Conservation (phyloP, 768 basidiomycete genomes). For the Lactifluus echinatus region DNA sequence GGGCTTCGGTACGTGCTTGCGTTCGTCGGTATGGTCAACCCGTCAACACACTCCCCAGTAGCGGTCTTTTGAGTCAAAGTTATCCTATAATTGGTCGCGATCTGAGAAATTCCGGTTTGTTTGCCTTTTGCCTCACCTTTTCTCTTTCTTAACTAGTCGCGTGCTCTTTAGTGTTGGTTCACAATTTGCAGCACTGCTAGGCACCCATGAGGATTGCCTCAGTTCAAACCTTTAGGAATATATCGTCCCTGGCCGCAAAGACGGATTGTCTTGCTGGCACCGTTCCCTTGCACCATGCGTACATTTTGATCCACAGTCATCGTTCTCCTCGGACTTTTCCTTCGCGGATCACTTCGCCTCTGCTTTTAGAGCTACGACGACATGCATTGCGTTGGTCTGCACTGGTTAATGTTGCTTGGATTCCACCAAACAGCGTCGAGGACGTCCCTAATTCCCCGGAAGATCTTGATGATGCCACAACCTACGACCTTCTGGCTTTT, state of each 20-base stretch:
- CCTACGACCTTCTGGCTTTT: constrained; percentile 43
- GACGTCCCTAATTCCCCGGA: constrained; percentile 22
- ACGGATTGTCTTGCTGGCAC: constrained; percentile 11
- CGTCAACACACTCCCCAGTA: background rate
- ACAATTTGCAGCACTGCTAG: background rate
- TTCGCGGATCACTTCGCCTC: constrained; percentile 22
- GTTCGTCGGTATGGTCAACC: background rate
- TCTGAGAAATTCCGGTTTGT: background rate
- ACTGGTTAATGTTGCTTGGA: constrained; percentile 55
- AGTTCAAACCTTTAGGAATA: background rate
- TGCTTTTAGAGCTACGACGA: constrained; percentile 44
- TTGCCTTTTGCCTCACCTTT: background rate
- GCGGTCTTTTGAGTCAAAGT: background rate
- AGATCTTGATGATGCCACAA: constrained; percentile 20
- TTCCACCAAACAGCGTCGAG: constrained; percentile 20
- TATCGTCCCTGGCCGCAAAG: background rate
- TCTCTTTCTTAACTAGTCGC: background rate
- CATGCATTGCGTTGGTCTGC: constrained; percentile 41
- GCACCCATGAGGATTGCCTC: background rate
- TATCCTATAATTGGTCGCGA: background rate
- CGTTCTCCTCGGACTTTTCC: constrained; percentile 15
- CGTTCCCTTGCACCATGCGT: constrained; percentile 13
- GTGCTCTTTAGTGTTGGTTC: background rate
- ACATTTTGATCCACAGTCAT: constrained; percentile 12
- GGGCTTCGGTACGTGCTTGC: background rate